phyloP scores from a whole-genome alignment of 2,329 filamentous ascomycete genomes.

The Colletotrichum incanum region DNA sequence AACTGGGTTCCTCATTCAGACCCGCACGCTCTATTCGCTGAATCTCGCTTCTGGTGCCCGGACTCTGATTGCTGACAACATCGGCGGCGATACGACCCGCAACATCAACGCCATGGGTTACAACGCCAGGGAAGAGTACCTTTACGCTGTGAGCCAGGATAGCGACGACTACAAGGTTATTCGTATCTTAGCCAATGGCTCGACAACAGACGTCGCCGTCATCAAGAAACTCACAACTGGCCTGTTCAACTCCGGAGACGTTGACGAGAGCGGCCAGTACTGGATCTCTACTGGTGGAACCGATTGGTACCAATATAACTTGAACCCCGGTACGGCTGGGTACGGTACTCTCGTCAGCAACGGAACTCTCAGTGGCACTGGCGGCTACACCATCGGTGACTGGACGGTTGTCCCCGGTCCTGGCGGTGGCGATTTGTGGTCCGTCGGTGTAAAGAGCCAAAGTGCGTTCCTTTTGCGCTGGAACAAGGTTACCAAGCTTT shows the following conservation, averaged over 20 bases:
- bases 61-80: conserved; percentile 10
- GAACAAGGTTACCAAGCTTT: conserved; percentile 30
- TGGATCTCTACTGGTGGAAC: conserved; percentile 41
- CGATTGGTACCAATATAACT: conserved; percentile 44
- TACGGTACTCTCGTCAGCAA: conserved; percentile 35
- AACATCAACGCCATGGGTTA: conserved; percentile 48
- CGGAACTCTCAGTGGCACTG: conserved; percentile 14
- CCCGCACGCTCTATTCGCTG: conserved; percentile 39
- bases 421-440: conserved; percentile 42
- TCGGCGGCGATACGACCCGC: conserved; percentile 16
- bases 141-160: conserved; percentile 43
- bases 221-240: not conserved
- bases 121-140: conserved; percentile 46
- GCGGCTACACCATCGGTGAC: conserved; percentile 38
- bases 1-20: conserved; percentile 43
- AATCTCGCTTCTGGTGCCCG: conserved; percentile 37
- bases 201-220: conserved; percentile 20
- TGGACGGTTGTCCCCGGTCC: conserved; percentile 45
- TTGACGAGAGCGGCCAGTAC: conserved; percentile 45
- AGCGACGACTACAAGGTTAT: conserved; percentile 33
- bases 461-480: conserved; percentile 40
- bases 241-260: conserved; percentile 44
- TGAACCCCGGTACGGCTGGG: conserved; percentile 43
- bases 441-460: conserved; percentile 36
- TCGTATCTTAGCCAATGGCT: conserved; percentile 46